Evolutionary conservation across 2,329 filamentous ascomycete species (phyloP), one percentile per base, ranked within the genome.

Genomic region (Lecanicillium sp.): DNA sequence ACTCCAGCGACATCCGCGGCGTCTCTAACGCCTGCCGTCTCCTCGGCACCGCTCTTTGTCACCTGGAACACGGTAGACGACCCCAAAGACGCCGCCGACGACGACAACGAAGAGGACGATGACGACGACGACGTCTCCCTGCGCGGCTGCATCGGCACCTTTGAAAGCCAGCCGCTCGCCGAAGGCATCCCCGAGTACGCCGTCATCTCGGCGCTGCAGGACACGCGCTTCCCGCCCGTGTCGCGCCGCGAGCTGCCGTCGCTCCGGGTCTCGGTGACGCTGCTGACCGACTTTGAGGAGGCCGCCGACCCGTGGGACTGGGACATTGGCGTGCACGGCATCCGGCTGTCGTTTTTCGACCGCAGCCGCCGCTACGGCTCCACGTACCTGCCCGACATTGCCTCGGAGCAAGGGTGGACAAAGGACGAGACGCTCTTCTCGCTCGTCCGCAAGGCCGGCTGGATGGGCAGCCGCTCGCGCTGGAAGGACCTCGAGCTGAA

Each of bases 81-180:
- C 20, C 7, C 6, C 7, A 25, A 25, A 7, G 54, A 51, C 15
- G 52, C 51, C 40, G 74, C 76, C 28, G 64, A 77, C 46, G 79
- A 79, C 57, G 73, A 46, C 35, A 38, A 40, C 10, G 32, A 33
- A 4, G 13, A 17, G 45, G 54, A 59, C 27, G 41, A 28, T 11
- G 46, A 42, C 14, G 45, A 52, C 38, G 74, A 78, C 19, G 65
- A 78, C 47, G 80, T 81, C 57, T 75, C 74, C 17, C 75, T 98
- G 30, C 82, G 92, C 43, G 92, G 92, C 43, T 98, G 92, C 69
- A 97, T 98, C 56, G 92, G 92, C 49, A 98, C 90, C 3, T 98
- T 97, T 55, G 84, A 89, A 54, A 60, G 80, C 3, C 78, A 86
- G 52, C 77, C 83, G 36, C 74, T 98, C 11, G 71, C 79, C 20